Evolutionary conservation across 140 eudicot genomes (phyloP), one percentile per base, ranked within the genome.

Genomic region (Erigeron philadelphicus): DNA sequence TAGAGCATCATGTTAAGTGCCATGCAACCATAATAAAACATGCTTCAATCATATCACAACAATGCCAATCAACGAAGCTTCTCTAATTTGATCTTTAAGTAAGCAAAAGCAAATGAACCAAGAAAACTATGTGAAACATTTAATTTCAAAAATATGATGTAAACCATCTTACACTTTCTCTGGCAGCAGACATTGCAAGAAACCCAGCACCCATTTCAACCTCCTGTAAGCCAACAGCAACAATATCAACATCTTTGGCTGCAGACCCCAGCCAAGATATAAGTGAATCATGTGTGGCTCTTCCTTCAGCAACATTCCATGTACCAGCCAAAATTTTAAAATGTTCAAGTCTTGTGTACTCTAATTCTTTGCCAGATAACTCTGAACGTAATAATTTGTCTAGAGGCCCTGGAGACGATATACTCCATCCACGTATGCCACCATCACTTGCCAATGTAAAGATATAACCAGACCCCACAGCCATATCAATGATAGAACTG

Each of bases 121-220:
- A 35, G 31, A 11, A 6, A 67, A 49, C 23, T 31, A 15, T 5
- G 19, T 31, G 49, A 9, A 16, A 25, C 1, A 54, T 41, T 35
- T n/a, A 50, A 17, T 50, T 41, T 2, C 8, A 8, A 58, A 58
- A 58, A 44, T 71, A 58, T 44, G 48, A 67, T 3, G 45, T 8
- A 63, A 7, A 54, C 18, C 25, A 55, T 68, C 81, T 77, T 84
- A 86, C 98, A 68, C 86, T 75, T 89, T 93, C 98, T 83, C 80
- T 93, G 72, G 98, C 98, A 67, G 96, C 96, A 83, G 98, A 93
- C 93, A 93, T 81, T 56, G 98, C 98, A 53, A 93, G 94, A 82
- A 85, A 90, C 67, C 98, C 98, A 63, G 98, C 98, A 76, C 98
- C 98, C 98, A 93, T 93, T 81, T 93, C 98, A 75, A 93, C 90